phyloP scores from a whole-genome alignment of 805 yeast species.

The Cyberlindnera bimundalis region DNA sequence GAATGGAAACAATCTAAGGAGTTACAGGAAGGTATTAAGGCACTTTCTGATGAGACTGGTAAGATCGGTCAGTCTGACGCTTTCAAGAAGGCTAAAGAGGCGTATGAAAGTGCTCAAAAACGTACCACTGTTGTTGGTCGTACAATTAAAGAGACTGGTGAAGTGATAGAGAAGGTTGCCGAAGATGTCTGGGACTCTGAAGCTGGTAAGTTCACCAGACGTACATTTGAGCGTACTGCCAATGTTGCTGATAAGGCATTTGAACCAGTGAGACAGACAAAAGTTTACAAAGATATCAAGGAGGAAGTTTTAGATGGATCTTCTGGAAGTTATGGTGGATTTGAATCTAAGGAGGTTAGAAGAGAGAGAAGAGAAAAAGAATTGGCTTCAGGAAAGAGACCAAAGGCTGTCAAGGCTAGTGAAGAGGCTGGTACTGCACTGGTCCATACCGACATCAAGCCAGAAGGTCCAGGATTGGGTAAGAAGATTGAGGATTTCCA shows the following conservation, averaged over 20 bases:
- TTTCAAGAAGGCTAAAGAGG: conserved; percentile 88
- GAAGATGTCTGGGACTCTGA: conserved; percentile 95
- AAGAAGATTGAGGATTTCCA: conserved; percentile 65
- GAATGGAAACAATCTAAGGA: conserved; percentile 92
- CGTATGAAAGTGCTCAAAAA: conserved; percentile 80
- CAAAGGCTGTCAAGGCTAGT: conserved; percentile 69
- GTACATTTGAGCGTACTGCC: conserved; percentile 78
- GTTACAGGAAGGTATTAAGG: conserved; percentile 88
- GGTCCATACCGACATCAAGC: conserved; percentile 76
- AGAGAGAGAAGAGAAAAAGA: conserved; percentile 64
- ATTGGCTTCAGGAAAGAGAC: conserved; percentile 53
- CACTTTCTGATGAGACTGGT: conserved; percentile 93
- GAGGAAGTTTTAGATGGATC: conserved; percentile 92
- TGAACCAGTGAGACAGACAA: conserved; percentile 91
- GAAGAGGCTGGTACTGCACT: conserved; percentile 80
- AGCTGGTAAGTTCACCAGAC: conserved; percentile 84
- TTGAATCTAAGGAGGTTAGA: conserved; percentile 80
- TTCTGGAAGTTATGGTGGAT: conserved; percentile 87
- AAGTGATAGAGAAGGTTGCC: conserved; percentile 87
- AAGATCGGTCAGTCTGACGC: conserved; percentile 92
- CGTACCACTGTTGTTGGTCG: conserved; percentile 65
- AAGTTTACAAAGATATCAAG: conserved; percentile 82
- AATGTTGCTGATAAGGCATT: conserved; percentile 80
- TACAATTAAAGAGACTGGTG: conserved; percentile 86
- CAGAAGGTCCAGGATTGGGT: conserved; percentile 63